Conservation (phyloP, 2,329 filamentous ascomycete species). For the Fusarium abutilonis region DNA sequence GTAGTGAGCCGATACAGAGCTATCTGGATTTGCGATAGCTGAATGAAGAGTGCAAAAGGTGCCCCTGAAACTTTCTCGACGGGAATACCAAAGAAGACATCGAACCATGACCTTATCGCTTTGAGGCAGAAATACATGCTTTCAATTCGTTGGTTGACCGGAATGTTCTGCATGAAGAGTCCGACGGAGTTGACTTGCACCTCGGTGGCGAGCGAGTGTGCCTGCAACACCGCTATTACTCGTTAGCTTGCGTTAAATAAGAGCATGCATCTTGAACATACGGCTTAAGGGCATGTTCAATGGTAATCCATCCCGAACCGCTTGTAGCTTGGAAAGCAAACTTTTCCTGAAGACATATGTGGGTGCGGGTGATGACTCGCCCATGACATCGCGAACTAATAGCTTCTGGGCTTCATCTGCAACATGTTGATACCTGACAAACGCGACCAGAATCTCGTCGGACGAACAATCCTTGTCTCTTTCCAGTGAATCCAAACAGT, state of each 20-base stretch:
- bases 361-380: constrained; percentile 42
- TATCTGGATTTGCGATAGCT: constrained; percentile 51
- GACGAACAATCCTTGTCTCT: constrained; percentile 57
- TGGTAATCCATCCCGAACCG: constrained; percentile 42
- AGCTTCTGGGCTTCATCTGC: constrained; percentile 52
- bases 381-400: constrained; percentile 46
- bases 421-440: constrained; percentile 53
- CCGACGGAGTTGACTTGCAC: constrained; percentile 49
- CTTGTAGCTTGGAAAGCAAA: constrained; percentile 45
- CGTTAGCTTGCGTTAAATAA: constrained; percentile 8
- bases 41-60: constrained; percentile 49
- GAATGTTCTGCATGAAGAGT: constrained; percentile 48
- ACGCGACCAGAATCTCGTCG: constrained; percentile 58
- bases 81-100: constrained; percentile 50
- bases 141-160: constrained; percentile 48
- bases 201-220: constrained; percentile 47
- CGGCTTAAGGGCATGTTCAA: constrained; percentile 41
- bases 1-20: constrained; percentile 53
- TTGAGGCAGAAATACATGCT: constrained; percentile 52
- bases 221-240: constrained; percentile 45
- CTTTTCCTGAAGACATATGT: constrained; percentile 49
- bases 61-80: constrained; percentile 45
- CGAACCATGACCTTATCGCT: constrained; percentile 51
- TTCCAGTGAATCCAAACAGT: constrained; percentile 60
- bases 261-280: constrained; percentile 33